These are phyloP conservation scores for Metschnikowia amazonensis DNA, from an alignment of 805 yeast species.

Conservation along the genomic window DNA sequence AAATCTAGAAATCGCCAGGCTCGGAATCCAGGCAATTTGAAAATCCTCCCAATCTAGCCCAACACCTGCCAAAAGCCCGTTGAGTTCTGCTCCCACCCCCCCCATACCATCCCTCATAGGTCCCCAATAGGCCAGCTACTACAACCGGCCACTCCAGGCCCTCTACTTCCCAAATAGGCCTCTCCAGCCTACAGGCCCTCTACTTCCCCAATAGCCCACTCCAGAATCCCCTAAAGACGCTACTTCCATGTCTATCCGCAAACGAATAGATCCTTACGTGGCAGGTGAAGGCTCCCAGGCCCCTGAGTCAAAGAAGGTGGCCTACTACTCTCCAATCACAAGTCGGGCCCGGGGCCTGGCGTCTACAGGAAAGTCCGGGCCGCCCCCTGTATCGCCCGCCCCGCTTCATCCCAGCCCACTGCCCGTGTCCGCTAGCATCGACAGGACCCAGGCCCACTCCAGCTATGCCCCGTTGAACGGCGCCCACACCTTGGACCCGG, in stretches of 20 bases:
- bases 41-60: no score
- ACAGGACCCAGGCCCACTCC: constrained; percentile 6
- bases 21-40: no score
- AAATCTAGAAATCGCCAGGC: no score
- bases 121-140: no score
- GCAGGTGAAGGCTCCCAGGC: constrained; percentile 9
- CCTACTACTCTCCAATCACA: constrained; percentile 17
- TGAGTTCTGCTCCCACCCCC: no score
- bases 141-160: no score
- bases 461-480: not conserved
- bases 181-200: no score
- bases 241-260: constrained; percentile 16
- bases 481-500: constrained; percentile 13
- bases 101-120: no score
- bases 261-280: constrained; percentile 22
- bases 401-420: constrained; percentile 22
- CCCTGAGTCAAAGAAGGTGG: constrained; percentile 1
- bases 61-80: no score
- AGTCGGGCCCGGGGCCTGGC: constrained; percentile 3
- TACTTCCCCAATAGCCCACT: no score
- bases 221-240: no score
- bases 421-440: not conserved
- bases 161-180: no score
- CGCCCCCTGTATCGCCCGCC: constrained; percentile 20
- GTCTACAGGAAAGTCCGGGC: constrained; percentile 23